Evolutionary conservation across 2,329 filamentous ascomycete genomes (phyloP), one percentile per base, ranked within the genome.

Genomic region (Fusarium verticillioides): DNA sequence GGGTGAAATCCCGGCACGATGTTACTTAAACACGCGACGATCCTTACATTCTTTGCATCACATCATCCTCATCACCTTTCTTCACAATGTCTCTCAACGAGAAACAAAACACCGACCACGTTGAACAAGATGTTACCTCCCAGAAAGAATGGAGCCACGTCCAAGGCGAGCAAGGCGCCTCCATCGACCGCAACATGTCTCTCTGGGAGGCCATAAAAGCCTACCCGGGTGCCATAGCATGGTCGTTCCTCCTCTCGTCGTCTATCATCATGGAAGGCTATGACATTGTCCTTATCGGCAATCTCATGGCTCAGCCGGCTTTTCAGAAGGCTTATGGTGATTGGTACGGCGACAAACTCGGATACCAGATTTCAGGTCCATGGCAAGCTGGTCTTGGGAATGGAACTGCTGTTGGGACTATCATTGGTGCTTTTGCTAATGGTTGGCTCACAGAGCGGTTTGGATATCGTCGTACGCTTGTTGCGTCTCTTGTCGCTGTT

Each of bases 401-500:
- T 4, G 63, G 42, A 1, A 68, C 63, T 0, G 65, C 65, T 16
- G 54, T 56, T 56, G 73, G 76, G n/a, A 78, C 64, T 13, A 73
- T 78, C 5, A 72, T 77, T 28, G 75, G 76, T 13, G 70, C 68
- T 16, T 72, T 73, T 49, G 70, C 74, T 26, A 78, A 78, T 23
- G 76, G 75, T 0, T 74, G 68, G 72, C 72, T 71, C 5, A 75
- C 73, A 1, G 70, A 70, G 5, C 57, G 66, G 0, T 77, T 66
- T 4, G 76, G 76, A 7, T 78, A 77, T 36, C 60, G 87, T 18
- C 86, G 85, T 74, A 90, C 87, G 7, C 85, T 91, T 8, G 26
- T 62, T 3, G 70, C 86, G 88, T 40, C 82, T 72, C 21, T 87
- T 85, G 5, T 69, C 86, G 53, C 70, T 79, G 7, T 62, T 2